A percentile compares a stretch with the other conserved stretches of the same genome.
phyloP scores from a whole-genome alignment of 2,329 filamentous ascomycete species.

The Pleurostoma richardsiae region DNA sequence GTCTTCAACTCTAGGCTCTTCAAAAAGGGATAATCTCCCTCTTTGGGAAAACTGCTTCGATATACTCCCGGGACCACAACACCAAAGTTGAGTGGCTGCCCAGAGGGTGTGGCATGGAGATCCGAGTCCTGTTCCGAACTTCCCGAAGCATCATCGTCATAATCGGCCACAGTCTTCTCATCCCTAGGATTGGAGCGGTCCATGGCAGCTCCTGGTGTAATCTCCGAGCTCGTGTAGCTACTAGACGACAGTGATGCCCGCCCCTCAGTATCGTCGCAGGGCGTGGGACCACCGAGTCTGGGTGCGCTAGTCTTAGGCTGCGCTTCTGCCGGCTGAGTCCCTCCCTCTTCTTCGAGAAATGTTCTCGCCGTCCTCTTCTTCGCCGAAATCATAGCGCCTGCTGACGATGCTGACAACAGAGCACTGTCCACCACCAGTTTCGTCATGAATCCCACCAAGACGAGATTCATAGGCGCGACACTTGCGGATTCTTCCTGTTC shows the following conservation, averaged over 20 bases:
- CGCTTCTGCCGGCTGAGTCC: not conserved
- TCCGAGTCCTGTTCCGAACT: not conserved
- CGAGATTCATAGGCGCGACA: not conserved
- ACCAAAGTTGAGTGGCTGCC: conserved; percentile 67
- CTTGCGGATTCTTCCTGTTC: too few relatives aligned
- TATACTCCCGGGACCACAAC: conserved; percentile 70
- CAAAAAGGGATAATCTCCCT: conserved; percentile 67
- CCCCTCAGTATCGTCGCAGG: not conserved
- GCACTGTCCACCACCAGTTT: not conserved
- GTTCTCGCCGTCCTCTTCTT: not conserved
- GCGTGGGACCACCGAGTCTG: not conserved
- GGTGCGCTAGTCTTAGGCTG: too few relatives aligned
- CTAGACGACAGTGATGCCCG: not conserved
- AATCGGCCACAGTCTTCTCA: too few relatives aligned
- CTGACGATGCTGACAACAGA: not conserved
- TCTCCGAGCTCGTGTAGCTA: not conserved
- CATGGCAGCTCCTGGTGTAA: too few relatives aligned
- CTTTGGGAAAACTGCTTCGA: conserved; percentile 73
- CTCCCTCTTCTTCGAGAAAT: not conserved
- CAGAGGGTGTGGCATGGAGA: conserved; percentile 6
- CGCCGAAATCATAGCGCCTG: not conserved
- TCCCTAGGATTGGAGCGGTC: too few relatives aligned
- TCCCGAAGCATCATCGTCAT: too few relatives aligned
- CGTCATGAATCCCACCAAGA: not conserved
- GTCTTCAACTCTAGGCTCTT: conserved; percentile 67